Evolutionary conservation across 2,329 filamentous ascomycete species (phyloP).

Genomic region (Botrytis paeoniae): DNA sequence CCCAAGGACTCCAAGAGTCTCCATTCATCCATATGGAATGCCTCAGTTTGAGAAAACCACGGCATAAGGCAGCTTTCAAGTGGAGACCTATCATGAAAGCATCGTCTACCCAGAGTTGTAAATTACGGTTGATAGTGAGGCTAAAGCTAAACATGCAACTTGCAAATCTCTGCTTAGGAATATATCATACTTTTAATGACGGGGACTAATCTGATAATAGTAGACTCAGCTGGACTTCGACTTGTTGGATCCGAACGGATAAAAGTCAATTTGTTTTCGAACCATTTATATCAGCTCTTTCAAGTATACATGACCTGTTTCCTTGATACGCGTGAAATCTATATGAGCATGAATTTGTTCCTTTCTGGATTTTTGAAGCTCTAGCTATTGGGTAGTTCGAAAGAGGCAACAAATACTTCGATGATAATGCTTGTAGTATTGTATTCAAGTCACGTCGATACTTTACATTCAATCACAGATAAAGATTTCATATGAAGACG

Average conservation of each 20-base stretch:
- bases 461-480: not conserved
- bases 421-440: not conserved
- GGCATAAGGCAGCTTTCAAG: not conserved
- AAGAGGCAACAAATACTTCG: not conserved
- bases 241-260: not conserved
- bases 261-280: not conserved
- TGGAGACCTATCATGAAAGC: not conserved
- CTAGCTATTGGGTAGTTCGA: not conserved
- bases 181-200: accelerated
- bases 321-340: not conserved
- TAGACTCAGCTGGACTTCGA: not conserved
- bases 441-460: not conserved
- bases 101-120: not conserved
- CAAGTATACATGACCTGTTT: too few relatives aligned
- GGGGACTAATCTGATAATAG: not conserved
- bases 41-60: not conserved
- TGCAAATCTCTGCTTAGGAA: too few relatives aligned
- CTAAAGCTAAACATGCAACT: not conserved
- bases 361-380: not conserved
- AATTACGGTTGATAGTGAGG: not conserved
- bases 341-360: not conserved
- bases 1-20: not conserved
- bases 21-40: not conserved
- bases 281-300: not conserved
- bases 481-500: not conserved